Conservation (phyloP, 495 filamentous ascomycete genomes). For the Xanthoparmelia taractica region DNA sequence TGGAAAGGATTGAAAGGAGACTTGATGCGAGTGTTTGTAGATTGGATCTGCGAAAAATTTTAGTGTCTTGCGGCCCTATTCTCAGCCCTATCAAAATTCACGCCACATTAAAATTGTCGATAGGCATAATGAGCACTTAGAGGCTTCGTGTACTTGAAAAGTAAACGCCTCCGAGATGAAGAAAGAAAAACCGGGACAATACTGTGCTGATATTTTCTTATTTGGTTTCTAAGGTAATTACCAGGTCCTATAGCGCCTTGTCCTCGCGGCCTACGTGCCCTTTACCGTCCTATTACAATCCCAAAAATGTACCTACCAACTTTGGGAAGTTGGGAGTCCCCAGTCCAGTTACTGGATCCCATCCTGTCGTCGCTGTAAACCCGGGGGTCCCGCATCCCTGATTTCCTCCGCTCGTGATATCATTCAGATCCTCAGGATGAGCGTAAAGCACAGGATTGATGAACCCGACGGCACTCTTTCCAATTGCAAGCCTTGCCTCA, state of each 20-base stretch:
- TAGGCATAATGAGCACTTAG: background rate
- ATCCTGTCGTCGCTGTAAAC: conserved; percentile 46
- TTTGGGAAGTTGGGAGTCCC: conserved; percentile 50
- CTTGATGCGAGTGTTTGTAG: too few relatives aligned
- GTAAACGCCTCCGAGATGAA: too few relatives aligned
- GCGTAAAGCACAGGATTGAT: conserved; percentile 55
- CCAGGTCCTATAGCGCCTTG: too few relatives aligned
- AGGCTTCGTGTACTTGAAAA: background rate
- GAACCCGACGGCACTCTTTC: conserved; percentile 52
- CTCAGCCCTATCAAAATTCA: background rate
- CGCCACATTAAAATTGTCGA: background rate
- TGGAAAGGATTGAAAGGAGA: background rate
- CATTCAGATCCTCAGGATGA: conserved; percentile 53
- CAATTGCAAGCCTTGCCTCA: conserved; percentile 49
- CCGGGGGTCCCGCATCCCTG: conserved; percentile 49
- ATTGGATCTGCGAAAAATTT: conserved; percentile 13
- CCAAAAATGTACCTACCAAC: conserved; percentile 42
- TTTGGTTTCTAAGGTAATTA: background rate
- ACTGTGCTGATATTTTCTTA: background rate
- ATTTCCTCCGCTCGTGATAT: conserved; percentile 54
- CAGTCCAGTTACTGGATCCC: conserved; percentile 60
- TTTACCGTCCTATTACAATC: conserved; percentile 7
- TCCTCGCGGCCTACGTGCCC: background rate
- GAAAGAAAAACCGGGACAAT: background rate
- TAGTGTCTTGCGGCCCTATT: conserved; percentile 6